Base-by-base conservation (phyloP, 768 basidiomycete species). In the Podaxis sp. region DNA sequence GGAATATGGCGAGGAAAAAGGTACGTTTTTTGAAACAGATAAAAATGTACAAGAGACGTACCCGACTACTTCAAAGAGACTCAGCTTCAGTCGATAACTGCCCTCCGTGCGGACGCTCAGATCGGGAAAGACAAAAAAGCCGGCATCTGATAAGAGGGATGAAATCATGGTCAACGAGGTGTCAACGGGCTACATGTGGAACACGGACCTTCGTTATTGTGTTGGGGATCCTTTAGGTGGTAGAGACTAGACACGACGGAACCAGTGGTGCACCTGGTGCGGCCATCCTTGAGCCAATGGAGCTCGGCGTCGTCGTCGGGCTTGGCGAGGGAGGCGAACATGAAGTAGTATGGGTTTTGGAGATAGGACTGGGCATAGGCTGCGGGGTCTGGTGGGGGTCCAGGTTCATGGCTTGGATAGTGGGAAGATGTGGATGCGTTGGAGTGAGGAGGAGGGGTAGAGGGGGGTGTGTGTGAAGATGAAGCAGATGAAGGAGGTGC, bases 41-140 rank as follows among this genome's bases (percentile, higher is more conserved):
- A 52, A 48, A 50, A 37, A 60, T 48, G n/a, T 57, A 40, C 10
- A 14, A 36, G 28, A 48, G 14, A 85, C 90, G 72, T 67, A 95
- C 93, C 89, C 90, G 44, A 94, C 90, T 56, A 97, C 92, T 74
- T 98, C 95, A 70, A 90, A 98, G 54, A 98, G 75, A 63, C 80
- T 81, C 42, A 84, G 69, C 62, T 84, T 84, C 57, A 91, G 75
- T 11, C 91, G 80, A 68, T 95, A 98, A 65, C 88, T 89, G 6
- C 95, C 95, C 72, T 98, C 95, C 2, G 92, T 93, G 62, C 93
- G 79, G 4, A 98, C 93, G 62, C 89, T 90, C 25, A 98, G 81
- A 72, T 97, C 95, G 0, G 95, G 95, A 67, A 98, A 98, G 35
- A 97, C 94, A 69, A 98, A 98, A 77, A 95, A 95, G 0, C 93